These are phyloP conservation scores for Orobanche coerulescens DNA, from an alignment of 257 asterid genomes.

Conservation along the genomic window DNA sequence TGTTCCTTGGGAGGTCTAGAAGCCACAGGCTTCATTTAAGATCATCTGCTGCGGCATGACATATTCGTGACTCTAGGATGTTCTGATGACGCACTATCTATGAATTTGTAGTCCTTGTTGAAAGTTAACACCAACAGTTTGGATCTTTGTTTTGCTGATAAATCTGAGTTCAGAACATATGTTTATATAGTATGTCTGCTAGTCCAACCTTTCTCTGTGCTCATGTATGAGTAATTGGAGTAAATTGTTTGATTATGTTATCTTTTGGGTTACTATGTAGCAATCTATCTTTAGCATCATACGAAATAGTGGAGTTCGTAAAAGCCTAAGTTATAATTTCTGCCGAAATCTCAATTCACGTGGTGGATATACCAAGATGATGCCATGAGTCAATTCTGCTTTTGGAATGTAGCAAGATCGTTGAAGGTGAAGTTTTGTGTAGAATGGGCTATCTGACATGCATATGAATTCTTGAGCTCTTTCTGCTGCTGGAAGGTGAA, in stretches of 20 bases:
- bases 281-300: slow-evolving; percentile 11
- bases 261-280: not conserved
- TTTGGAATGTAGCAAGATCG: slow-evolving; percentile 17
- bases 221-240: slow-evolving; percentile 3
- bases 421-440: slow-evolving; percentile 17
- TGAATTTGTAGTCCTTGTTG: not conserved
- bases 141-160: not conserved
- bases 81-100: slow-evolving; percentile 13
- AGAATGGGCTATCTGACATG: slow-evolving; percentile 12
- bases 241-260: slow-evolving; percentile 6
- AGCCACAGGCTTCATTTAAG: slow-evolving; percentile 10
- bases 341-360: not conserved
- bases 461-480: slow-evolving; percentile 4
- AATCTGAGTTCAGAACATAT: not conserved
- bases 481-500: slow-evolving; percentile 12
- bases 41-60: not conserved
- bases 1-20: not conserved
- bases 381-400: slow-evolving; percentile 7
- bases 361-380: slow-evolving; percentile 7
- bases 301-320: slow-evolving; percentile 11
- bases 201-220: not conserved
- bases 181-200: not conserved
- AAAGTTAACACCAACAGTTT: slow-evolving; percentile 3
- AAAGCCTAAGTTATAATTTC: slow-evolving; percentile 7
- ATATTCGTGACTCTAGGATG: slow-evolving; percentile 17